phyloP scores from a whole-genome alignment of 768 basidiomycete species.

The Suillus paluster region DNA sequence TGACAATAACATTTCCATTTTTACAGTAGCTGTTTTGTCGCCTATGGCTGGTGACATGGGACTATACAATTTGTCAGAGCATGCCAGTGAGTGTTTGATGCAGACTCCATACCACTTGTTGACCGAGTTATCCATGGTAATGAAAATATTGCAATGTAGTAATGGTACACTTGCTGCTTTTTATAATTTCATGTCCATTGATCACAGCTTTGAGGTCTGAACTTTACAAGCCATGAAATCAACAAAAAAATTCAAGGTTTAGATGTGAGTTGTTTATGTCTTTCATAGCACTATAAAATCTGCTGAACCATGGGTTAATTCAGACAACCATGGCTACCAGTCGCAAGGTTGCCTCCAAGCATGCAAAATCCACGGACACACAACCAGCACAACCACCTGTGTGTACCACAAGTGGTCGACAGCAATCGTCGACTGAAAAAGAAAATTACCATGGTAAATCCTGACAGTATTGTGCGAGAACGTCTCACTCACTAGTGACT shows the following conservation, averaged over 20 bases:
- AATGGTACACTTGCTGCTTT: not conserved
- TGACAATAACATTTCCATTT: not conserved
- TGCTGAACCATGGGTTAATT: too few relatives aligned
- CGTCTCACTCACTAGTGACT: not conserved
- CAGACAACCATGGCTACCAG: too few relatives aligned
- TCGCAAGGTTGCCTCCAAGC: not conserved
- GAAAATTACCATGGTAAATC: conserved; percentile 9
- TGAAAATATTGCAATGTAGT: not conserved
- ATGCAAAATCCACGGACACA: not conserved
- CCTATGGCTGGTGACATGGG: not conserved
- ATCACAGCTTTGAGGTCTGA: not conserved
- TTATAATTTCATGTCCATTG: not conserved
- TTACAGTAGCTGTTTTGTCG: not conserved
- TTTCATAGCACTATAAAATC: too few relatives aligned
- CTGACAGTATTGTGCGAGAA: conserved; percentile 1
- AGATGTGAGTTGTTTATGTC: too few relatives aligned
- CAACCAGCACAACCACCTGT: not conserved
- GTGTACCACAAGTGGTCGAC: not conserved
- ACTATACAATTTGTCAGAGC: not conserved
- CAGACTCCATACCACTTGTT: not conserved
- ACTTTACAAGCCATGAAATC: not conserved
- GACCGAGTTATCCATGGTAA: not conserved
- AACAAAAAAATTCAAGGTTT: too few relatives aligned
- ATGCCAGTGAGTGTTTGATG: not conserved
- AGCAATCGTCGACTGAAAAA: conserved; percentile 9